Evolutionary conservation across 2,329 filamentous ascomycete species (phyloP).

Genomic region (Cladosporium oxysporum): DNA sequence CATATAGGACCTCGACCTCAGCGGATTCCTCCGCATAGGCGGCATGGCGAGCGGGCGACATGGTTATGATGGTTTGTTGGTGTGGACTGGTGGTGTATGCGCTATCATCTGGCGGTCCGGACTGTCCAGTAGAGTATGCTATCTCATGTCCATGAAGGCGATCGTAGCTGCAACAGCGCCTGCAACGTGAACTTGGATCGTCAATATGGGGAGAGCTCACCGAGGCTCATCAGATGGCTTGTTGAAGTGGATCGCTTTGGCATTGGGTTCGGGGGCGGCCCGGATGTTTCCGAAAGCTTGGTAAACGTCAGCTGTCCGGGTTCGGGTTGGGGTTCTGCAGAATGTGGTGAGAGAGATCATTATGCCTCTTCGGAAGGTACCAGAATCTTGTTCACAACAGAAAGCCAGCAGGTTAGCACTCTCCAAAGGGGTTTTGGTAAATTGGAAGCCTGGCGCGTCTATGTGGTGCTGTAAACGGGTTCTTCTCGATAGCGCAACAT

Average conservation of each 20-base stretch:
- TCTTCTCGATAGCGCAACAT: no score
- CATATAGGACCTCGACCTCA: slow-evolving; percentile 66
- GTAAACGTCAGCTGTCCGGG: not conserved
- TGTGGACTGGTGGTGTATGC: not conserved
- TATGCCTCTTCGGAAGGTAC: not conserved
- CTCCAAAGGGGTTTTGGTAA: fast-evolving
- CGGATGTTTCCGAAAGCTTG: not conserved
- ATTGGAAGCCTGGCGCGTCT: not conserved
- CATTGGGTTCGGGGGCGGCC: not conserved
- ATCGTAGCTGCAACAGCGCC: not conserved
- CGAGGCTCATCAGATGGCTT: not conserved
- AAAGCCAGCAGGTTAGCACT: fast-evolving
- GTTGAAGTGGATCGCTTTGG: not conserved
- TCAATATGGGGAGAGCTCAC: not conserved
- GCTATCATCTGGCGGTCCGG: not conserved
- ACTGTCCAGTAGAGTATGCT: not conserved
- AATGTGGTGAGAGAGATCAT: not conserved
- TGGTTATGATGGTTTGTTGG: not conserved
- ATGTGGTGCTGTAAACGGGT: no score
- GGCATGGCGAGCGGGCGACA: slow-evolving; percentile 49
- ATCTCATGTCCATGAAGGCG: not conserved
- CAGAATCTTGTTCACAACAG: not conserved
- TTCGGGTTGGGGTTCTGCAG: not conserved
- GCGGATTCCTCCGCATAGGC: slow-evolving; percentile 67
- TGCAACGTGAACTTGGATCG: not conserved